Evolutionary conservation across 1,284 basidiomycete genomes (phyloP).

Genomic region (Melanopsichium pennsylvanicum): DNA sequence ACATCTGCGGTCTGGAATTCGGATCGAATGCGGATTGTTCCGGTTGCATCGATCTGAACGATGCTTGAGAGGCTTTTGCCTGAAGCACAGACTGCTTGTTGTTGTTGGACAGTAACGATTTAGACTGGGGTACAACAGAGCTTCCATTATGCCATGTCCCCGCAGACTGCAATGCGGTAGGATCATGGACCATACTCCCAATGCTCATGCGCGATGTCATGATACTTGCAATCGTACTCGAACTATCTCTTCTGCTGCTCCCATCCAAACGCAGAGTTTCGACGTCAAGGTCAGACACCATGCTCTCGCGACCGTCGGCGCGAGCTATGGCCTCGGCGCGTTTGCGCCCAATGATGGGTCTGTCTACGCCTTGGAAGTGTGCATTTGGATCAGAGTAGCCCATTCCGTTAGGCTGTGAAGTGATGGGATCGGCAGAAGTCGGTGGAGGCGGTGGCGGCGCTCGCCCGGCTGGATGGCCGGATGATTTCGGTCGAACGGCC

Average conservation of each 20-base stretch:
- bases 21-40: conserved; percentile 5
- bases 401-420: not conserved
- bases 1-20: not conserved
- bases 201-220: conserved; percentile 43
- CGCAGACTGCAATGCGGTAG: conserved; percentile 8
- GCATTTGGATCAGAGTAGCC: conserved; percentile 51
- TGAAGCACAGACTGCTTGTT: not conserved
- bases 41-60: conserved; percentile 25
- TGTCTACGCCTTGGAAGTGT: conserved; percentile 34
- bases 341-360: conserved; percentile 45
- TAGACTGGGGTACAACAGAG: not conserved
- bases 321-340: conserved; percentile 50
- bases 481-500: conserved; percentile 7
- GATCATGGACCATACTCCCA: conserved; percentile 35
- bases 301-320: conserved; percentile 51
- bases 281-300: conserved; percentile 61
- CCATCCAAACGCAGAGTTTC: conserved; percentile 59
- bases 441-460: conserved; percentile 51
- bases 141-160: conserved; percentile 9
- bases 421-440: conserved; percentile 8
- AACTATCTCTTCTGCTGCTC: conserved; percentile 52
- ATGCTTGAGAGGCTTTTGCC: conserved; percentile 18
- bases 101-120: not conserved
- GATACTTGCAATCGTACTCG: conserved; percentile 48
- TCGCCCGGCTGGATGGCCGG: conserved; percentile 53